A percentile compares a stretch with the other conserved stretches of the same genome.
Conservation (phyloP, 1,284 basidiomycete genomes). For the Marasmius tenuissimus region DNA sequence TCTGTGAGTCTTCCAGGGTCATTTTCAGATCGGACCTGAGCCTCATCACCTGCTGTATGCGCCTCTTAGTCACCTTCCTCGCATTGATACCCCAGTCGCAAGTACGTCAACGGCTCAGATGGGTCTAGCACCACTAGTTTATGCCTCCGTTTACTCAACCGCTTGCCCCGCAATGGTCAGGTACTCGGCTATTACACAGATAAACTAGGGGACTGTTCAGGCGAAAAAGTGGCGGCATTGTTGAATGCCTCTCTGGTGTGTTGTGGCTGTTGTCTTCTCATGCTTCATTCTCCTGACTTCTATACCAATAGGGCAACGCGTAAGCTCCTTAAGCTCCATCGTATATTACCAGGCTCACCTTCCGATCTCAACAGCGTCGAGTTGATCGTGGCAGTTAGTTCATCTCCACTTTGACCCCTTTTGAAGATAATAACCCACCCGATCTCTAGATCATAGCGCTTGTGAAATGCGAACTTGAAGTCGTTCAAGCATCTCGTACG, state of each 20-base stretch:
- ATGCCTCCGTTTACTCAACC: not conserved
- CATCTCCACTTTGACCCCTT: not conserved
- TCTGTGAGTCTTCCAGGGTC: not conserved
- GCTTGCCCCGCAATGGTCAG: not conserved
- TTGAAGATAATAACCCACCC: not conserved
- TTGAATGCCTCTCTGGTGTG: slow-evolving; percentile 4
- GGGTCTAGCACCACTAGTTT: not conserved
- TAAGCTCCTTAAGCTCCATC: not conserved
- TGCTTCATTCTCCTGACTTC: not conserved
- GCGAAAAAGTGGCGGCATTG: slow-evolving; percentile 4
- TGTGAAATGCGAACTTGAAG: slow-evolving; percentile 5
- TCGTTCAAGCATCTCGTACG: slow-evolving; percentile 5
- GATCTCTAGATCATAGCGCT: not conserved
- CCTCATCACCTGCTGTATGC: not conserved
- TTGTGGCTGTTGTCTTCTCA: not conserved
- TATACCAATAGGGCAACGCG: not conserved
- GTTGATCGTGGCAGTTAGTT: not conserved
- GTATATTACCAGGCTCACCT: not conserved
- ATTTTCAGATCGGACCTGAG: not conserved
- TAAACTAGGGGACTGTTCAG: not conserved
- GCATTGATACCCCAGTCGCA: slow-evolving; percentile 1
- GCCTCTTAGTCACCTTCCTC: slow-evolving; percentile 1
- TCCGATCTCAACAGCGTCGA: not conserved
- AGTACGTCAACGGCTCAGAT: not conserved
- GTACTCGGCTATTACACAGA: slow-evolving; percentile 5